Percentiles rank a stretch among this genome's conserved stretches.
Evolutionary conservation across 176 grass and related monocot genomes (phyloP).

Genomic region (Aegilops sharonensis): DNA sequence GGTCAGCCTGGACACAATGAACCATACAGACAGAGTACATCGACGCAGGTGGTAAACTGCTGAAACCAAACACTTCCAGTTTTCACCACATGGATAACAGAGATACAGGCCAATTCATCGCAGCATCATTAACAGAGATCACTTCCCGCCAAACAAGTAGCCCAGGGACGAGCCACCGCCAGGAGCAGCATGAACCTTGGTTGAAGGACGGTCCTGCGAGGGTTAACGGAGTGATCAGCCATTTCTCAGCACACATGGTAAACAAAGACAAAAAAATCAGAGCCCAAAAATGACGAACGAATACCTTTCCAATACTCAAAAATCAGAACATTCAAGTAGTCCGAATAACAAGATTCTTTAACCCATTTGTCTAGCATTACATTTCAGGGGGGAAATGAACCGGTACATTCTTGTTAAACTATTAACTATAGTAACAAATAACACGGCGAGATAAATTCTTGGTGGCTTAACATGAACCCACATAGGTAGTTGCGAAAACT

Average conservation of each 20-base stretch:
- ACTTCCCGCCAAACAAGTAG: constrained; percentile 55
- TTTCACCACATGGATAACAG: constrained; percentile 27
- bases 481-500: background rate
- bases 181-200: constrained; percentile 51
- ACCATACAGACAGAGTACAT: constrained; percentile 13
- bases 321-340: background rate
- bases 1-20: background rate
- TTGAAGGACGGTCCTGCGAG: constrained; percentile 48
- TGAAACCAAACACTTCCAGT: constrained; percentile 24
- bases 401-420: background rate
- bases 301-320: background rate
- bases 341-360: background rate
- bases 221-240: background rate
- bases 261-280: background rate
- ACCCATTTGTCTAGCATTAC: background rate
- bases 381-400: background rate
- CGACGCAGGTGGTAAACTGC: background rate
- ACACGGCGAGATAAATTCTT: background rate
- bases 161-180: constrained; percentile 53
- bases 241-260: background rate
- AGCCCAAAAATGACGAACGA: background rate
- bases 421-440: background rate
- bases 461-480: background rate
- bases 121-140: background rate
- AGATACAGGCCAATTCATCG: constrained; percentile 2